Evolutionary conservation across 257 asterid genomes (phyloP).

Genomic region (Capsicum pubescens): DNA sequence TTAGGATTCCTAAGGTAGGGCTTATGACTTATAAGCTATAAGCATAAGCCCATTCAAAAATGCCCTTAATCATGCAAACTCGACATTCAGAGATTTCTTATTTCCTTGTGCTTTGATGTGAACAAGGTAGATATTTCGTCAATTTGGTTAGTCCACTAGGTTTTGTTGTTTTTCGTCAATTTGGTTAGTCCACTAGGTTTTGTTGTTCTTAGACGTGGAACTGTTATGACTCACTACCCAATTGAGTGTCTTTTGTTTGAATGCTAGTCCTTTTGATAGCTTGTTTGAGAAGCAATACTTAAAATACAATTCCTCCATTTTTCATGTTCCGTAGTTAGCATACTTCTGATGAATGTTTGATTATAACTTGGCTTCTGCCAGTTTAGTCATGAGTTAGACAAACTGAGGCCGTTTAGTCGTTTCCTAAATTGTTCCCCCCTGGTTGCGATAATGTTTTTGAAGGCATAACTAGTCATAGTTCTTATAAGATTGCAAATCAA

Average conservation of each 20-base stretch:
- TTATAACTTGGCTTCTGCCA: background rate
- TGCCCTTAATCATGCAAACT: background rate
- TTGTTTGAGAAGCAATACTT: slow-evolving; percentile 10
- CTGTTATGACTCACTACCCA: background rate
- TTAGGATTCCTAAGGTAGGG: too few relatives aligned
- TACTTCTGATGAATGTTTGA: background rate
- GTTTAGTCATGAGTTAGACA: slow-evolving; percentile 17
- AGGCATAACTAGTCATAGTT: background rate
- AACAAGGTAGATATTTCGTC: background rate
- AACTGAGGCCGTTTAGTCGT: background rate
- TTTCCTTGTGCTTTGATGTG: background rate
- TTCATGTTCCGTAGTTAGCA: background rate
- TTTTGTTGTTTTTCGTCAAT: background rate
- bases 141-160: slow-evolving; percentile 14
- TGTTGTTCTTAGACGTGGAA: background rate
- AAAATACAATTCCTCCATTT: slow-evolving; percentile 1
- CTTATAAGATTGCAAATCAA: slow-evolving; percentile 1
- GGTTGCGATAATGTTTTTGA: background rate
- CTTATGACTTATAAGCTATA: too few relatives aligned
- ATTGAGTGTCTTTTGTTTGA: slow-evolving; percentile 5
- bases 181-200: slow-evolving; percentile 4
- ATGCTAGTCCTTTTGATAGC: slow-evolving; percentile 20
- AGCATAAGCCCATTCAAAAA: too few relatives aligned
- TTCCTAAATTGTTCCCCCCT: background rate
- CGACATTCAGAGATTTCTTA: background rate